Evolutionary conservation across 129 eudicot genomes (phyloP), one percentile per base, ranked within the genome.

Genomic region (Centaurea solstitialis): DNA sequence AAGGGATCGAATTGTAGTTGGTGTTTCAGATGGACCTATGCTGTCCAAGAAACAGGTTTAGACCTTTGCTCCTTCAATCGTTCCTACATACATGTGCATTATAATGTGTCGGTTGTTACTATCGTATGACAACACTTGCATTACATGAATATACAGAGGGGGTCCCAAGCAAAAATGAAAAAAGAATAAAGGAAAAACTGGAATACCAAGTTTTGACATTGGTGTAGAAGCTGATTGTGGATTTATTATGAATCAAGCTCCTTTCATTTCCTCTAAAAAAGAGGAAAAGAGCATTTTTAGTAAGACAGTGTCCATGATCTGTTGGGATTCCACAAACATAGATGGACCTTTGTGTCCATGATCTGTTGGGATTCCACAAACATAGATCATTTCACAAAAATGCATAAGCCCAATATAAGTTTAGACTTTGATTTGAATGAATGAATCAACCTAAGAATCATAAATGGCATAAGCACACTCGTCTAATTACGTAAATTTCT

Each of bases 1-100:
- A 0, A 82, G 85, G 83, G 92, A 90, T 64, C 91, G 96, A 1
- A 82, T 92, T 47, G 96, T 94, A 30, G 87, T 94, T 57, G 98
- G 98, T 50, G 92, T 94, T 72, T 94, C 96, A 76, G 98, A 94
- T 86, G 97, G 97, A 57, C 94, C 96, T 67, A 94, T 94, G 98
- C 80, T 94, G 73, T 71, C 89, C 38, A 89, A 86, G 17, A 94
- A 94, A 82, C 89, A 88, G 97, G 98, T 93, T 69, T 62, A 68
- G 7, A 35, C 50, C 76, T 35, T 35, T 66, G 39, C 17, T 77
- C 43, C 24, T 70, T 30, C 5, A 18, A 59, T 9, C 12, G 35
- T 9, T 65, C 20, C 8, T 57, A 23, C 78, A 38, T 57, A 45
- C 78, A 38, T 17, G 45, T 22, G 18, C 67, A 43, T 67, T 74